These are phyloP conservation scores for Parastagonospora avenae DNA, from an alignment of 2,329 filamentous ascomycete species.

Conservation along the genomic window DNA sequence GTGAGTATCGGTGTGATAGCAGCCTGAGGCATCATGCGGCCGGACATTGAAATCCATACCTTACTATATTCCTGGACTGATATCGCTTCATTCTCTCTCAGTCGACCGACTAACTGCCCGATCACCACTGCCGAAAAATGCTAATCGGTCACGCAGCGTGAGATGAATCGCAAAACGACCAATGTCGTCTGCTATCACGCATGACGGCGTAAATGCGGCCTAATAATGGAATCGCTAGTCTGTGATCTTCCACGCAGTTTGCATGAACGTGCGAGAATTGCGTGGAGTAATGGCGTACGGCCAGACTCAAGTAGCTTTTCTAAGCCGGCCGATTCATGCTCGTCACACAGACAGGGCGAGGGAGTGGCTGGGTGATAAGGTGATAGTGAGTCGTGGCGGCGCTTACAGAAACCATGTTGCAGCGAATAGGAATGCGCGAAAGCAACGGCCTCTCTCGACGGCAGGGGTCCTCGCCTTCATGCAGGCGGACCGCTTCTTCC, in stretches of 20 bases:
- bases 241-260: conserved; percentile 13
- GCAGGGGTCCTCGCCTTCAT: conserved; percentile 20
- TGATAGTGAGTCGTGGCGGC: conserved; percentile 9
- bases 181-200: conserved; percentile 15
- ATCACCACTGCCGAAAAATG: conserved; percentile 2
- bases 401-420: conserved; percentile 15
- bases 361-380: conserved; percentile 14
- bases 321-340: neutral
- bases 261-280: conserved; percentile 18
- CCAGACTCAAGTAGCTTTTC: conserved; percentile 10
- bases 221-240: conserved; percentile 9
- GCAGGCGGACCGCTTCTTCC: conserved; percentile 30
- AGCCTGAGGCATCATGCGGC: neutral
- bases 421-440: conserved; percentile 11
- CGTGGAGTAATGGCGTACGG: conserved; percentile 16
- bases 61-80: neutral
- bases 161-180: conserved; percentile 3
- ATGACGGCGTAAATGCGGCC: conserved; percentile 15
- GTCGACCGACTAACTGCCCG: neutral
- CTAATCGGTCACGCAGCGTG: conserved; percentile 7
- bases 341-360: neutral
- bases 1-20: conserved; percentile 14
- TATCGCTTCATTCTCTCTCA: neutral
- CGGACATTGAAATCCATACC: conserved; percentile 1
- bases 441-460: conserved; percentile 8